Conservation (phyloP, 768 basidiomycete genomes). For the Leucocoprinus leucothites region DNA sequence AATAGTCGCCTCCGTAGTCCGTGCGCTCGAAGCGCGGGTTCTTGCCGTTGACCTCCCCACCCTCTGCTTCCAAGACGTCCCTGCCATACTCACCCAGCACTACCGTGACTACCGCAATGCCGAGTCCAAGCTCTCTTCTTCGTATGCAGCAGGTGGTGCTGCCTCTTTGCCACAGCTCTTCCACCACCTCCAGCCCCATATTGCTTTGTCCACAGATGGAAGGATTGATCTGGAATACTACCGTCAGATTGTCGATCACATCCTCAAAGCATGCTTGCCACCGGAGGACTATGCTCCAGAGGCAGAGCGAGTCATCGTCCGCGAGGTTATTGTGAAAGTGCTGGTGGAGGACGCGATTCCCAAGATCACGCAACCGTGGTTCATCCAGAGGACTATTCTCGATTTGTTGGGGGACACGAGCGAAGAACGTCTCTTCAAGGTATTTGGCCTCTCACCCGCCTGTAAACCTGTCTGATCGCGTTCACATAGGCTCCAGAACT, state of each 20-base stretch:
- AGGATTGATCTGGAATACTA: conserved; percentile 71
- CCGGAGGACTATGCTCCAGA: conserved; percentile 76
- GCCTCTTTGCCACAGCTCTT: conserved; percentile 66
- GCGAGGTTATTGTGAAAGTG: conserved; percentile 81
- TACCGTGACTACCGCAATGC: conserved; percentile 77
- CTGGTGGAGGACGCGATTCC: conserved; percentile 67
- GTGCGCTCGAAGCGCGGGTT: conserved; percentile 56
- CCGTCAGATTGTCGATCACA: conserved; percentile 72
- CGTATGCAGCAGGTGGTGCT: conserved; percentile 69
- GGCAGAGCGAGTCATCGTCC: conserved; percentile 75
- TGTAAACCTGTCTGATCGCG: not conserved
- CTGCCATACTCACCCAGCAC: conserved; percentile 70
- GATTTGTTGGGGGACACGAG: conserved; percentile 55
- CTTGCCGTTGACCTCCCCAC: conserved; percentile 52
- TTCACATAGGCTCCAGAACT: conserved; percentile 21
- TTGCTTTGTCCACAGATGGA: conserved; percentile 71
- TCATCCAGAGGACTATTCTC: conserved; percentile 70
- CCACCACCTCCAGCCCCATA: conserved; percentile 80
- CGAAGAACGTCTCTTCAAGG: conserved; percentile 18
- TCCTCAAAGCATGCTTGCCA: conserved; percentile 73
- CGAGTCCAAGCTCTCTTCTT: conserved; percentile 54
- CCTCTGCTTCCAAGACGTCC: conserved; percentile 61
- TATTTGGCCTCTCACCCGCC: conserved; percentile 3
- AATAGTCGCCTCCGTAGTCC: conserved; percentile 56
- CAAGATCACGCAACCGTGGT: conserved; percentile 85